Evolutionary conservation across 2,329 filamentous ascomycete species (phyloP).

Genomic region (Colletotrichum sp.): DNA sequence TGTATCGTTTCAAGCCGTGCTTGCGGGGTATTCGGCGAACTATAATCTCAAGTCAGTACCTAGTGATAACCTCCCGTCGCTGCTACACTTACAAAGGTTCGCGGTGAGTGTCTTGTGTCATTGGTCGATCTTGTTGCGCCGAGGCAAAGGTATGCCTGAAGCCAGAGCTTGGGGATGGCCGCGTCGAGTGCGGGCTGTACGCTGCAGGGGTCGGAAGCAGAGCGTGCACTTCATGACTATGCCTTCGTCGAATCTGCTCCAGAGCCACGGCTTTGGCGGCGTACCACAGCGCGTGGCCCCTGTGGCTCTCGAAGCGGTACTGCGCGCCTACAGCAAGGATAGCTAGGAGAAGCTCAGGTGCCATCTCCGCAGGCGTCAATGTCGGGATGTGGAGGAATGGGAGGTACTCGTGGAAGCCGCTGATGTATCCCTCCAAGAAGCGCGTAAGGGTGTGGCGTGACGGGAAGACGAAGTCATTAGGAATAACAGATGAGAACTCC

Average conservation of each 20-base stretch:
- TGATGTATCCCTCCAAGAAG: slow-evolving; percentile 74
- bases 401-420: slow-evolving; percentile 65
- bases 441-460: slow-evolving; percentile 72
- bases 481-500: slow-evolving; percentile 65
- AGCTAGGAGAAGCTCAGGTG: slow-evolving; percentile 71
- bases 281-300: slow-evolving; percentile 66
- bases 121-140: slow-evolving; percentile 60
- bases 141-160: slow-evolving; percentile 65
- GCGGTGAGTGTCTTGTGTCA: slow-evolving; percentile 63
- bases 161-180: slow-evolving; percentile 61
- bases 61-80: no score
- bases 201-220: slow-evolving; percentile 61
- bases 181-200: slow-evolving; percentile 65
- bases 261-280: slow-evolving; percentile 62
- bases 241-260: slow-evolving; percentile 63
- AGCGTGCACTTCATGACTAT: slow-evolving; percentile 62
- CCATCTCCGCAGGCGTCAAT: slow-evolving; percentile 66
- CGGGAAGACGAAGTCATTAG: slow-evolving; percentile 69
- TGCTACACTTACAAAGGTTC: slow-evolving; percentile 59
- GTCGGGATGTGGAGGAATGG: slow-evolving; percentile 73
- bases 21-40: slow-evolving; percentile 64
- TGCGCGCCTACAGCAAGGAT: slow-evolving; percentile 72
- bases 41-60: slow-evolving; percentile 27
- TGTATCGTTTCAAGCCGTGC: slow-evolving; percentile 70
- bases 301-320: slow-evolving; percentile 66